Conservation (phyloP, 2,329 filamentous ascomycete species). For the Fusarium haematococcum region DNA sequence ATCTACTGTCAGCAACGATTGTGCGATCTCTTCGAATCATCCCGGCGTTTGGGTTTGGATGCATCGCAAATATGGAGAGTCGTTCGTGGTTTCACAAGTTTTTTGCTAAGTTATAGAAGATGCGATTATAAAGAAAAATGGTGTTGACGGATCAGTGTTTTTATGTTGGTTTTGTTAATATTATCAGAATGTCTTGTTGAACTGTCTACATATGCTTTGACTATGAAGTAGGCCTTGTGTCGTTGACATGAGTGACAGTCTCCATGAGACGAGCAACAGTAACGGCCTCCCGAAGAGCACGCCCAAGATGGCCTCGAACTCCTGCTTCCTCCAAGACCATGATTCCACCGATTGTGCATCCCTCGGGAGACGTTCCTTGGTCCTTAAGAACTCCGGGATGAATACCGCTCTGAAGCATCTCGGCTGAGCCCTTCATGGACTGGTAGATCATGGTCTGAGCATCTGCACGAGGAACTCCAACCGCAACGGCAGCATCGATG, state of each 20-base stretch:
- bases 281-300: conserved; percentile 60
- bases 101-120: conserved; percentile 5
- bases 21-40: conserved; percentile 46
- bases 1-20: conserved; percentile 43
- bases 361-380: conserved; percentile 69
- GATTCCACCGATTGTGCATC: conserved; percentile 70
- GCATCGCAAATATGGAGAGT: conserved; percentile 43
- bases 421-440: conserved; percentile 68
- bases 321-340: conserved; percentile 69
- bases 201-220: not conserved
- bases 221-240: conserved; percentile 45
- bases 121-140: not conserved
- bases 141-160: not conserved
- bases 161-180: not conserved
- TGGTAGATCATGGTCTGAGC: conserved; percentile 71
- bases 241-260: conserved; percentile 53
- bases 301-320: conserved; percentile 58
- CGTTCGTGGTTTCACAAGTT: conserved; percentile 30
- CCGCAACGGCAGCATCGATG: conserved; percentile 70
- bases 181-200: not conserved
- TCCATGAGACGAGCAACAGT: conserved; percentile 59
- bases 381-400: conserved; percentile 69
- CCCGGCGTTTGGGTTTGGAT: conserved; percentile 48
- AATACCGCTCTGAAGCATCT: conserved; percentile 63
- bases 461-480: conserved; percentile 66